These are phyloP conservation scores for Wickerhamomyces silvicola DNA, from an alignment of 805 yeast species.

Conservation along the genomic window DNA sequence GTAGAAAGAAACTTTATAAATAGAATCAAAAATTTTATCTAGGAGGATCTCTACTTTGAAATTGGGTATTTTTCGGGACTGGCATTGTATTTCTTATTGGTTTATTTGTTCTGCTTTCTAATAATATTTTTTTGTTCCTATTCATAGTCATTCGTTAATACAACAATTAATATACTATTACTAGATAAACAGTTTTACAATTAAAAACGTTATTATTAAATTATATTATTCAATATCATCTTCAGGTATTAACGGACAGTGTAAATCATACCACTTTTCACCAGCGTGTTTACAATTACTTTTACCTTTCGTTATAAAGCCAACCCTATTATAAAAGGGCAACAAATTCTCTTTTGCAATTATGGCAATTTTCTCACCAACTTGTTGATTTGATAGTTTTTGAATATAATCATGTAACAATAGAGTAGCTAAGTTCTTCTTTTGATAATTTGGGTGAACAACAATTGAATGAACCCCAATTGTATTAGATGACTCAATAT, in stretches of 20 bases:
- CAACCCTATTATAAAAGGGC: slow-evolving; percentile 76
- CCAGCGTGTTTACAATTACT: slow-evolving; percentile 56
- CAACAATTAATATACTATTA: not conserved
- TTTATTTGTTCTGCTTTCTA: no score
- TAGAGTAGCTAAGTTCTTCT: slow-evolving; percentile 76
- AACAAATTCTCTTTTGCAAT: slow-evolving; percentile 64
- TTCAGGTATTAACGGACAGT: slow-evolving; percentile 33
- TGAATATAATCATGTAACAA: slow-evolving; percentile 86
- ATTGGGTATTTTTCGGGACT: no score
- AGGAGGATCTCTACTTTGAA: no score
- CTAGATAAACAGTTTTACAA: not conserved
- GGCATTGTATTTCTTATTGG: no score
- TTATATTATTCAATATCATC: slow-evolving; percentile 32
- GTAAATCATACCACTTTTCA: slow-evolving; percentile 55
- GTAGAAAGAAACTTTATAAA: no score
- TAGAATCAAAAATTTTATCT: no score
- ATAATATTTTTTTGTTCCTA: no score
- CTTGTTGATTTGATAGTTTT: slow-evolving; percentile 78
- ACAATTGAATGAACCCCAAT: slow-evolving; percentile 83
- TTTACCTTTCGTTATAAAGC: slow-evolving; percentile 66
- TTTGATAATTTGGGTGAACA: slow-evolving; percentile 71
- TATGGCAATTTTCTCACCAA: slow-evolving; percentile 70
- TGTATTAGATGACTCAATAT: slow-evolving; percentile 63
- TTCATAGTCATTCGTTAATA: no score
- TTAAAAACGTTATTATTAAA: not conserved